phyloP scores from a whole-genome alignment of 2,329 filamentous ascomycete species.

The Ophiostoma sp. region DNA sequence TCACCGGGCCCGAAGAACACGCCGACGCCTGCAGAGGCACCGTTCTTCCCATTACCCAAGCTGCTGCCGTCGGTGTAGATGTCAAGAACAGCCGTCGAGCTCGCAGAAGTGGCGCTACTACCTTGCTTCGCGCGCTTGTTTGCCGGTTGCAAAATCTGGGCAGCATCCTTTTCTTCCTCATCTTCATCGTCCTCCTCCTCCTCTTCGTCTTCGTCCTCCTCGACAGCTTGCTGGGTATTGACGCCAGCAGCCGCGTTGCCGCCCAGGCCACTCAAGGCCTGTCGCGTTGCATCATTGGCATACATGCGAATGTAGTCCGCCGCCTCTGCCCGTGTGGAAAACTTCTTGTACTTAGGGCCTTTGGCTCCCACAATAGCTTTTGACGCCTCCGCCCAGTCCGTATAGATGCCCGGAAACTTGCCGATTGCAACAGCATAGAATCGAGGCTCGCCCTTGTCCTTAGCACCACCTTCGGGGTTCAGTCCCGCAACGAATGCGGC shows the following conservation, averaged over 20 bases:
- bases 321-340: conserved; percentile 68
- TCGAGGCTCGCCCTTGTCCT: conserved; percentile 43
- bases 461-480: conserved; percentile 43
- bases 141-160: conserved; percentile 39
- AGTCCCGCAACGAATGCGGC: conserved; percentile 71
- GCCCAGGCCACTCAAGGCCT: conserved; percentile 40
- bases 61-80: conserved; percentile 67
- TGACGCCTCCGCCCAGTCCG: conserved; percentile 67
- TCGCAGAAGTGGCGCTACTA: background rate
- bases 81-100: conserved; percentile 38
- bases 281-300: conserved; percentile 47
- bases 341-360: conserved; percentile 69
- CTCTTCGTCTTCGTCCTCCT: conserved; percentile 35
- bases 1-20: conserved; percentile 63
- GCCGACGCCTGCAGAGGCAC: conserved; percentile 61
- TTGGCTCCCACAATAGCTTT: conserved; percentile 73
- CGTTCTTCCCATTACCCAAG: conserved; percentile 56
- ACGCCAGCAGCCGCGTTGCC: conserved; percentile 29
- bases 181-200: conserved; percentile 31
- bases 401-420: conserved; percentile 59
- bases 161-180: conserved; percentile 37
- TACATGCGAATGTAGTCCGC: conserved; percentile 68
- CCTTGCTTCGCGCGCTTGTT: conserved; percentile 40
- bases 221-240: conserved; percentile 28
- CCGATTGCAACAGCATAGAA: conserved; percentile 65